Conservation (phyloP, 2,329 filamentous ascomycete species). For the Macrophomina phaseolina region DNA sequence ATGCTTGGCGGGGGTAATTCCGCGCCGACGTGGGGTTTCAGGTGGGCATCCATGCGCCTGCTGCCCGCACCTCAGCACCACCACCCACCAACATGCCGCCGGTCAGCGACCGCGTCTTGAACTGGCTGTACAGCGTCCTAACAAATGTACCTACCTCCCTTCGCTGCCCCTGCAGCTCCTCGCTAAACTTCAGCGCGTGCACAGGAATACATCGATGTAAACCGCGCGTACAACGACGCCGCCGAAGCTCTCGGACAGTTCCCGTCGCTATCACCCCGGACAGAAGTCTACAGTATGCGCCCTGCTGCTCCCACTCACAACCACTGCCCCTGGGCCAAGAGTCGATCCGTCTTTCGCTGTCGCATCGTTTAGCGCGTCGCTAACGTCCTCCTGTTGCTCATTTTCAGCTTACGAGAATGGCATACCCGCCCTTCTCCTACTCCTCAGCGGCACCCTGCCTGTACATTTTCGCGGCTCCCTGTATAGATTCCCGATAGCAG, state of each 20-base stretch:
- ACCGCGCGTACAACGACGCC: conserved; percentile 90
- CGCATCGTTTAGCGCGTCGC: background rate
- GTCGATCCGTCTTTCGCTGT: background rate
- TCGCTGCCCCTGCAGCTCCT: background rate
- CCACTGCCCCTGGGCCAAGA: conserved; percentile 11
- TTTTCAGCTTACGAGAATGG: conserved; percentile 83
- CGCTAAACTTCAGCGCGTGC: conserved; percentile 41
- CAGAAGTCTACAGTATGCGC: conserved; percentile 88
- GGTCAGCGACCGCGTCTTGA: conserved; percentile 87
- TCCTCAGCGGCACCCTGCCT: conserved; percentile 86
- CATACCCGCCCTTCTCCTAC: conserved; percentile 81
- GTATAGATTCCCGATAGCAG: conserved; percentile 87
- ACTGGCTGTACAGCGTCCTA: conserved; percentile 93
- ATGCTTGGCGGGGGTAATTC: conserved; percentile 5
- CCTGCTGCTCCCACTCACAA: conserved; percentile 16
- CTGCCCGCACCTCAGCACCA: conserved; percentile 9
- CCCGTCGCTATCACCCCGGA: conserved; percentile 80
- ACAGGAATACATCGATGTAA: conserved; percentile 92
- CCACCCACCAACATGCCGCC: conserved; percentile 56
- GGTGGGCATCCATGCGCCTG: conserved; percentile 19
- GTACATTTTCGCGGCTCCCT: conserved; percentile 86
- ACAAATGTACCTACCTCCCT: conserved; percentile 50
- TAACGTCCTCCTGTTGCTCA: conserved; percentile 12
- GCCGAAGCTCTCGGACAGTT: conserved; percentile 81
- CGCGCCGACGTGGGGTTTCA: conserved; percentile 4